Evolutionary conservation across 2,329 filamentous ascomycete genomes (phyloP), one percentile per base, ranked within the genome.

Genomic region (Aspergillus cejpii): DNA sequence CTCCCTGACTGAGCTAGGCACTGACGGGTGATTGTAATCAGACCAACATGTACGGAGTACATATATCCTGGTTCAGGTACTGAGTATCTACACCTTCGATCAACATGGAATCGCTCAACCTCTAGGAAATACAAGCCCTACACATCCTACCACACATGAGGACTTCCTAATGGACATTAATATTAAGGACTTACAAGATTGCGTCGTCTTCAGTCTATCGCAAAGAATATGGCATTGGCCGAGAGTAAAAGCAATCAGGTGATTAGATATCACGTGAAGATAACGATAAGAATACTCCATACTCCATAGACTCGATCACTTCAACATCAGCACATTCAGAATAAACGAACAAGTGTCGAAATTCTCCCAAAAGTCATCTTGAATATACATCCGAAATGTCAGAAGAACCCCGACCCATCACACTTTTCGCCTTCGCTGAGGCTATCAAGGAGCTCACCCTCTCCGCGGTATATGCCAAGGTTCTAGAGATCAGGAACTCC

Each of bases 391-490:
- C 19, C 34, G 45, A 52, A 36, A 80, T 79, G 77, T 76, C 77
- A 29, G 56, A 69, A 31, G 63, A 70, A 57, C 54, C 73, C 8
- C 55, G 56, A 12, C 75, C 76, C 23, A 79, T 80, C 49, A 64
- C 70, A 17, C 61, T 70, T n/a, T 56, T 62, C 24, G 71, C 69
- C 47, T 80, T 80, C 58, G 70, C 74, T 42, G 63, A 70, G 50
- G 80, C 80, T 15, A 73, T 84, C 52, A 65, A 72, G 56, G 72
- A 75, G 45, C 75, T 84, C 6, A 74, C 79, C 7, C 64, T 81
- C 52, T 73, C 76, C 48, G 71, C 75, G 15, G 67, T 84, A 21
- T 78, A 81, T 66, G 68, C 72, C 58, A 83, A 83, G 70, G 75
- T 75, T 45, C 71, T 74, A 45, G 80, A 84, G 56, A 69, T 84